Evolutionary conservation across 2,329 filamentous ascomycete genomes (phyloP).

Genomic region (Epicoccum nigrum): DNA sequence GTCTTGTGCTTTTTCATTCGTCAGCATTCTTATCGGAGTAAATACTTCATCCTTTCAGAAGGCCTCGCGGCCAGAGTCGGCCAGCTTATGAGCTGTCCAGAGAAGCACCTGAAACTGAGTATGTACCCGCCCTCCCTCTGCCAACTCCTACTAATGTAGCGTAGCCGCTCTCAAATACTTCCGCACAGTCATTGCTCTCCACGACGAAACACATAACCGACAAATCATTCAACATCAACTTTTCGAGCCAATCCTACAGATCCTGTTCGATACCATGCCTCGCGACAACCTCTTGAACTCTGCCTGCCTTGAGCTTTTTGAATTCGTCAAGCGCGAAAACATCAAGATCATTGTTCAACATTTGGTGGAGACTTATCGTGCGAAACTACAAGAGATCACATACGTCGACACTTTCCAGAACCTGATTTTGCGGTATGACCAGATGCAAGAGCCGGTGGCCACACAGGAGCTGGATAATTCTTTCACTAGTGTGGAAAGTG

Average conservation of each 20-base stretch:
- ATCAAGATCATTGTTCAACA: conserved; percentile 79
- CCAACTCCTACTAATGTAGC: conserved; percentile 16
- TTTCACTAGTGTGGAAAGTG: conserved; percentile 72
- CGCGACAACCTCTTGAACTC: conserved; percentile 93
- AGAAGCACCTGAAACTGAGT: conserved; percentile 94
- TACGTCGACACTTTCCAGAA: conserved; percentile 86
- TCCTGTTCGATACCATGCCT: conserved; percentile 84
- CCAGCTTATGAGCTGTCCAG: conserved; percentile 79
- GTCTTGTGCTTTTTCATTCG: conserved; percentile 93
- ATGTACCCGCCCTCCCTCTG: conserved; percentile 43
- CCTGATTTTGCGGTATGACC: conserved; percentile 78
- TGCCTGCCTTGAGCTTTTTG: conserved; percentile 91
- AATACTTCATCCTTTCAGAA: conserved; percentile 84
- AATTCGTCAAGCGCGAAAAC: conserved; percentile 72
- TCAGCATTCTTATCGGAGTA: conserved; percentile 84
- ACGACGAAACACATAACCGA: conserved; percentile 89
- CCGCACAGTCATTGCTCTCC: conserved; percentile 79
- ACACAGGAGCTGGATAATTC: conserved; percentile 62
- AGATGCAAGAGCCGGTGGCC: conserved; percentile 68
- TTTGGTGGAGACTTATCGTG: conserved; percentile 81
- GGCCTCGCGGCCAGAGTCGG: conserved; percentile 78
- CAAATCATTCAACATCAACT: conserved; percentile 82
- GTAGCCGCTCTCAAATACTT: conserved; percentile 91
- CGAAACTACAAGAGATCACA: conserved; percentile 74
- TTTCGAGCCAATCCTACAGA: conserved; percentile 82